These are phyloP conservation scores for Dalbergia cochinchinensis DNA, from an alignment of 306 rosid species.

Conservation along the genomic window DNA sequence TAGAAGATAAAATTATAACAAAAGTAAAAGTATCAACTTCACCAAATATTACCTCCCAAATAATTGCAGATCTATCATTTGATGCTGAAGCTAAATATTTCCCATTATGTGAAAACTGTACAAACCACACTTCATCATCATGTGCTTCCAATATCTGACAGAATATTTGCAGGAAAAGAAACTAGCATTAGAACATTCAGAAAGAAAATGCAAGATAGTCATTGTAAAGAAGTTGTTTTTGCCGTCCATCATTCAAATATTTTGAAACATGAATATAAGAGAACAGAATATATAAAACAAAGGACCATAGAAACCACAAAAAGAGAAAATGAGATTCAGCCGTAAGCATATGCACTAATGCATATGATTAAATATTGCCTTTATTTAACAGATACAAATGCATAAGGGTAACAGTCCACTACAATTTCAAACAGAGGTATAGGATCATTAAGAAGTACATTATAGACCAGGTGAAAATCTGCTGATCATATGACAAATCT, in stretches of 20 bases:
- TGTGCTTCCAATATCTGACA: slow-evolving; percentile 81
- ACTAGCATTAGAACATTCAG: slow-evolving; percentile 35
- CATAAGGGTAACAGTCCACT: neutral
- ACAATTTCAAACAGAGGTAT: slow-evolving; percentile 7
- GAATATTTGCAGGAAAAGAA: slow-evolving; percentile 35
- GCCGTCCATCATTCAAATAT: neutral
- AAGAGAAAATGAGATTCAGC: neutral
- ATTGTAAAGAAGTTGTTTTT: neutral
- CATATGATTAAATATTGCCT: neutral
- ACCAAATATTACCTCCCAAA: slow-evolving; percentile 87
- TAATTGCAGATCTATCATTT: slow-evolving; percentile 79
- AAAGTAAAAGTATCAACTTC: neutral
- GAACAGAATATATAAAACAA: neutral
- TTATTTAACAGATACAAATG: neutral
- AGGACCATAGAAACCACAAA: neutral
- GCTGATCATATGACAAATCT: too few species aligned
- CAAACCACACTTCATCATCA: slow-evolving; percentile 90
- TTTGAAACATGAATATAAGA: slow-evolving; percentile 16
- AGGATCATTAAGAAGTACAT: slow-evolving; percentile 4
- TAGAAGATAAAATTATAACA: too few species aligned
- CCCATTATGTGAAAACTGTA: slow-evolving; percentile 92
- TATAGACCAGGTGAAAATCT: slow-evolving; percentile 11
- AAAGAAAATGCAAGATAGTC: neutral
- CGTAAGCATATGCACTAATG: neutral
- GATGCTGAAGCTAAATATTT: slow-evolving; percentile 95